These are phyloP conservation scores for Plasmodium coatneyi DNA, from an alignment of 169 alveolate species.

Conservation along the genomic window DNA sequence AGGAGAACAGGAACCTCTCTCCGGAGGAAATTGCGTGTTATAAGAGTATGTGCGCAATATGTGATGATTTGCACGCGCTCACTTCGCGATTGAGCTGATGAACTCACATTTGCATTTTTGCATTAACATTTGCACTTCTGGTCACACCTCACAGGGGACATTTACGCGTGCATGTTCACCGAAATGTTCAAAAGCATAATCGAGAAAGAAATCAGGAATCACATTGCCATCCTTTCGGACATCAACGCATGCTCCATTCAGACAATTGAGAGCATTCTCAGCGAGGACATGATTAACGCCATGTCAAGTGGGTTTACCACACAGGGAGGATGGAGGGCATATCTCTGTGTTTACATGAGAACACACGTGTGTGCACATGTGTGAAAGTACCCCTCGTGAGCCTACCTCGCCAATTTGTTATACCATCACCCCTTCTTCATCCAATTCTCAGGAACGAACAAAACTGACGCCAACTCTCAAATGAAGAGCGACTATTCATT, in stretches of 20 bases:
- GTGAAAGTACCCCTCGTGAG: not conserved
- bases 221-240: constrained; percentile 23
- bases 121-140: not conserved
- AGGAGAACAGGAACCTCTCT: not conserved
- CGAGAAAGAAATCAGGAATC: constrained; percentile 40
- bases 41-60: constrained; percentile 37
- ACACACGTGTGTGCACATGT: not conserved
- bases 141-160: constrained; percentile 24
- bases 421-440: not conserved
- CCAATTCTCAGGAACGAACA: constrained; percentile 18
- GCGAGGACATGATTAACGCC: constrained; percentile 59
- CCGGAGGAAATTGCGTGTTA: constrained; percentile 35
- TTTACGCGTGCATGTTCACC: constrained; percentile 65
- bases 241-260: constrained; percentile 66
- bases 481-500: constrained; percentile 41
- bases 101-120: not conserved
- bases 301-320: constrained; percentile 47
- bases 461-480: constrained; percentile 16
- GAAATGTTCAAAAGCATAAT: constrained; percentile 74
- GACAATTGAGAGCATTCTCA: constrained; percentile 51
- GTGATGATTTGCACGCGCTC: not conserved
- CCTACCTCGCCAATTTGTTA: not conserved
- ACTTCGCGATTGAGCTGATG: not conserved
- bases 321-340: not conserved
- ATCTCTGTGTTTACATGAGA: not conserved